Evolutionary conservation across 495 filamentous ascomycete species (phyloP).

Genomic region (Trichocladium antarcticum): DNA sequence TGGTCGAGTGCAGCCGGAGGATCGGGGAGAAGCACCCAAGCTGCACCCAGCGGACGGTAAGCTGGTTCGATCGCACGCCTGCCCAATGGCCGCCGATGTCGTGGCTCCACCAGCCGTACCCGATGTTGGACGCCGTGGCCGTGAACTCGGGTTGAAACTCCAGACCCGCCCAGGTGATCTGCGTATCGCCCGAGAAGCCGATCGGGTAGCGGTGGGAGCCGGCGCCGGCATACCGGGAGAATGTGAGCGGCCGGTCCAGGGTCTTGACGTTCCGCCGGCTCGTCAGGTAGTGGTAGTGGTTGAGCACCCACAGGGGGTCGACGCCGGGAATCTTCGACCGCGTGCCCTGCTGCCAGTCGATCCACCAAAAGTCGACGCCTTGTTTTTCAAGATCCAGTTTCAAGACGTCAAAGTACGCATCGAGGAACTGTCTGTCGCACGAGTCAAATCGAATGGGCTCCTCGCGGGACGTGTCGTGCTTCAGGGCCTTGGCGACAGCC

Average conservation of each 20-base stretch:
- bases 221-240: slow-evolving; percentile 48
- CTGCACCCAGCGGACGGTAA: slow-evolving; percentile 48
- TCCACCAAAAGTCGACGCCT: slow-evolving; percentile 50
- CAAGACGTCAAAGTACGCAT: slow-evolving; percentile 47
- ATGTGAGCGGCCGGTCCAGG: slow-evolving; percentile 25
- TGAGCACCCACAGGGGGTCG: slow-evolving; percentile 52
- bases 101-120: slow-evolving; percentile 55
- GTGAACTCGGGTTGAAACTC: slow-evolving; percentile 54
- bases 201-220: slow-evolving; percentile 51
- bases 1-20: slow-evolving; percentile 44
- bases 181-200: slow-evolving; percentile 49
- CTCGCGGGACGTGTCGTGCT: slow-evolving; percentile 33
- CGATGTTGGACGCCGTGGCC: slow-evolving; percentile 50
- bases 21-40: slow-evolving; percentile 48
- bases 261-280: slow-evolving; percentile 23
- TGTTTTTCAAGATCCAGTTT: slow-evolving; percentile 40
- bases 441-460: slow-evolving; percentile 46
- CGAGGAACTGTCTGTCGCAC: slow-evolving; percentile 39
- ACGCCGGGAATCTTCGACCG: slow-evolving; percentile 42
- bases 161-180: slow-evolving; percentile 46
- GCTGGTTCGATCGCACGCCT: slow-evolving; percentile 43
- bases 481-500: slow-evolving; percentile 38
- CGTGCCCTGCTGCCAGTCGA: slow-evolving; percentile 53
- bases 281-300: slow-evolving; percentile 50
- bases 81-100: slow-evolving; percentile 50